Base-by-base conservation (phyloP, 2,329 filamentous ascomycete genomes). In the Stachybotrys echinatus region DNA sequence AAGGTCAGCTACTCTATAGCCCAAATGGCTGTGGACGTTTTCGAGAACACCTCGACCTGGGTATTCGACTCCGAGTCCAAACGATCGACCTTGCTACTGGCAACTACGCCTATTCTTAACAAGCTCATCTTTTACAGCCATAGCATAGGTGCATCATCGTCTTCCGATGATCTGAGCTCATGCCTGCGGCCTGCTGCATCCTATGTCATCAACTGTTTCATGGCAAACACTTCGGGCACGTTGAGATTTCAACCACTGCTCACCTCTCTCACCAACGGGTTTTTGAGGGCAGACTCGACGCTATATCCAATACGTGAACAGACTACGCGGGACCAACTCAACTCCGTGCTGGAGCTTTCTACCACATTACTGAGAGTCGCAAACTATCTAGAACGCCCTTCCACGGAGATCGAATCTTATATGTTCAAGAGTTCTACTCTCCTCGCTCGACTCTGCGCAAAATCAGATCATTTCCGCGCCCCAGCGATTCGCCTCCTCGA, bases 21-120 rank as follows among this genome's bases (percentile, higher is more conserved):
- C 6, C 84, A 88, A 56, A 85, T 85, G 2, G 77, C 89, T 55
- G 79, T 95, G 21, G 91, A 95, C 61, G 81, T 95, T 6, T 87
- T 95, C 57, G 91, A 95, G 69, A 94, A 87, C 65, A 88, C 87
- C 37, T 81, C 84, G 23, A 90, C 85, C 5, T 99, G 92, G 94
- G 86, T 85, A 57, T 96, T 95, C 64, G 76, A 80, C 6, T 77
- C 80, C 2, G 76, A 83, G 12, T 74, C 84, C 22, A 85, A 92
- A 56, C 83, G 86, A 42, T 80, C 84, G 47, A 74, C 84, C 50
- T 79, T 96, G 45, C 81, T 89, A 51, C 76, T 78, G 18, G 76
- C 77, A 40, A 81, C 96, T 22, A 78, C 89, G 22, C 77, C 77
- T 5, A 79, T 86, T 14, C 85, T 96, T 61, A 79, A 87, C 55